Base-by-base conservation (phyloP, 192 early-diverging fungal genomes). In the Geranomyces variabilis region DNA sequence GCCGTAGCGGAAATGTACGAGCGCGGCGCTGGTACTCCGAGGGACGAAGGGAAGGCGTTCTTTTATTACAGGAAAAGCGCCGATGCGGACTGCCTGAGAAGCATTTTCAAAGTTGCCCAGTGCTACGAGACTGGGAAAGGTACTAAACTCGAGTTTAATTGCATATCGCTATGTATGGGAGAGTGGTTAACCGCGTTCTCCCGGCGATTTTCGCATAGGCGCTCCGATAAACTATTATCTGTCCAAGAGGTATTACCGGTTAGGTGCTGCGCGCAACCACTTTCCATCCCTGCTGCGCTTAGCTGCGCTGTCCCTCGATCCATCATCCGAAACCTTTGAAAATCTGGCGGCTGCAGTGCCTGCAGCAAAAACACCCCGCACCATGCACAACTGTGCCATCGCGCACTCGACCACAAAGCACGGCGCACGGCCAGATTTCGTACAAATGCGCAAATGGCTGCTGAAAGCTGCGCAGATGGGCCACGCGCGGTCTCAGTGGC, bases 1-100 rank as follows among this genome's bases (percentile, higher is more conserved):
- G 57, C 33, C 0, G 44, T 79, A 21, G 77, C 77, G 41, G 46
- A 51, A 24, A 79, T 79, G 77, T 76, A 79, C 55, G 77, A 79
- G 63, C 41, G 61, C 15, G 77, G 77, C 4, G 77, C 58, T 24
- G 77, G 77, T 24, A 68, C 75, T 6, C 41, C 33, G 19, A 43
- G 69, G 45, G 77, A 79, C 48, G 68, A 79, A n/a, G 57, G n/a
- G 0, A 41, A 34, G 14, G 77, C 77, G 13, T 79, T 79, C 56
- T 36, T 36, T 8, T 58, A 76, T 30, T 79, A 75, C 48, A 30
- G 17, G n/a, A 34, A 63, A 33, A 49, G 67, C 19, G 77, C 77
- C 1, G 74, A 77, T 4, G 19, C 22, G 10, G 74, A 68, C 17
- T 41, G 29, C 65, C 29, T 79, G 12, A 53, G 33, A 41, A 33